A percentile compares a stretch with the other conserved stretches of the same genome.
Evolutionary conservation across 148 eudicot genomes (phyloP).

Genomic region (Camellia granthamiana): DNA sequence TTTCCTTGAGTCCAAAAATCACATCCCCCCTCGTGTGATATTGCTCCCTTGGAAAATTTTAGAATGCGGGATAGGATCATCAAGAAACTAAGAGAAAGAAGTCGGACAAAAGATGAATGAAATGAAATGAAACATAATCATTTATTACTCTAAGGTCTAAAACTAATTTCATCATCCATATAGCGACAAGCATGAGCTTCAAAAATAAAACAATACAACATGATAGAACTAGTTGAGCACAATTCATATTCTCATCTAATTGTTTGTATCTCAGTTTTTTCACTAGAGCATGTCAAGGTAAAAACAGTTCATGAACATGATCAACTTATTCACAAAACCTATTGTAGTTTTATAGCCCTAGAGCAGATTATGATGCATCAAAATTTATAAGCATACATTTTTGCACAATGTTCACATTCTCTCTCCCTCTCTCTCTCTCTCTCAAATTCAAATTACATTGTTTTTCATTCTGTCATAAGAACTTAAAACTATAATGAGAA

Average conservation of each 20-base stretch:
- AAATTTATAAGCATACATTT: not conserved
- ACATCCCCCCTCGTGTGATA: not conserved
- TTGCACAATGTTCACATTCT: not conserved
- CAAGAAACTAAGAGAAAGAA: not conserved
- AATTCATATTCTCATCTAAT: not conserved
- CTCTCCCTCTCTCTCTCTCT: not conserved
- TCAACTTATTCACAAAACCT: not conserved
- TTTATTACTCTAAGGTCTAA: not conserved
- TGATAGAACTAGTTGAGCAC: too few relatives aligned
- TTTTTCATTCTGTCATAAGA: not conserved
- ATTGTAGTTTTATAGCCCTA: not conserved
- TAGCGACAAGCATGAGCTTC: not conserved
- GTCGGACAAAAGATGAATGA: not conserved
- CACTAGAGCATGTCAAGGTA: not conserved
- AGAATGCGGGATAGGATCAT: not conserved
- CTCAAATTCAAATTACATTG: not conserved
- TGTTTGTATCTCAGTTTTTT: not conserved
- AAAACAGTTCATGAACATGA: not conserved
- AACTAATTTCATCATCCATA: not conserved
- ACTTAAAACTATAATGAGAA: not conserved
- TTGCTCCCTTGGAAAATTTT: not conserved
- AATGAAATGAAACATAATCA: not conserved
- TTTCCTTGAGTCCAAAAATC: not conserved
- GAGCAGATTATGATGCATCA: not conserved
- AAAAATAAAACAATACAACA: not conserved